Evolutionary conservation across 129 eudicot species (phyloP).

Genomic region (Flaveria robusta): DNA sequence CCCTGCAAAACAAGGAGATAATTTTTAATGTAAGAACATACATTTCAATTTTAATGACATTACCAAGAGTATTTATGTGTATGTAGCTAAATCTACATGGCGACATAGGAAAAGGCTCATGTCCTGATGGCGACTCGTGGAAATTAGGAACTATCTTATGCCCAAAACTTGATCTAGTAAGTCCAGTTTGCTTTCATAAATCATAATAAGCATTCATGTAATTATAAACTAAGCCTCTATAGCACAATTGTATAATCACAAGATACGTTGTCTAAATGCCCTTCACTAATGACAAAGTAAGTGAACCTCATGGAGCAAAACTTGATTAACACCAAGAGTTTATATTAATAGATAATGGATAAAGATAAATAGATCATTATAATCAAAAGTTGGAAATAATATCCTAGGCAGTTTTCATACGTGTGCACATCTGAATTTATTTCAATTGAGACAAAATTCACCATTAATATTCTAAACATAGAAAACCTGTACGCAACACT

Average conservation of each 20-base stretch:
- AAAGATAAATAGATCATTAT: background rate
- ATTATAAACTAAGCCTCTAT: slow-evolving; percentile 16
- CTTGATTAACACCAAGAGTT: background rate
- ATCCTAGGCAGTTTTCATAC: slow-evolving; percentile 14
- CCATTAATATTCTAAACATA: slow-evolving; percentile 25
- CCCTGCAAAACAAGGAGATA: slow-evolving; percentile 55
- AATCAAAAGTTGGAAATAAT: background rate
- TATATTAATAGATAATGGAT: background rate
- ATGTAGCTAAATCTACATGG: background rate
- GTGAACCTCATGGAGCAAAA: background rate
- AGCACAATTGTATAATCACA: background rate
- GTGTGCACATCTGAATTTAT: slow-evolving; percentile 5
- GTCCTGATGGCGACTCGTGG: background rate
- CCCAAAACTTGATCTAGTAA: background rate
- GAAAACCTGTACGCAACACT: slow-evolving; percentile 20
- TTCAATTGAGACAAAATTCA: slow-evolving; percentile 11
- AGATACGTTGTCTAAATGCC: slow-evolving; percentile 1
- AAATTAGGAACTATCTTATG: background rate
- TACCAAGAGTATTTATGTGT: slow-evolving; percentile 2
- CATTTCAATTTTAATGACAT: slow-evolving; percentile 14
- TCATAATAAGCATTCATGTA: slow-evolving; percentile 13
- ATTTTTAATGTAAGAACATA: slow-evolving; percentile 15
- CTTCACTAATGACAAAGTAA: background rate
- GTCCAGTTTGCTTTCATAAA: slow-evolving; percentile 15
- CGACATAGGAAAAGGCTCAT: slow-evolving; percentile 10